Evolutionary conservation across 2,329 filamentous ascomycete species (phyloP), one percentile per base, ranked within the genome.

Genomic region (Didymella arachidicola): DNA sequence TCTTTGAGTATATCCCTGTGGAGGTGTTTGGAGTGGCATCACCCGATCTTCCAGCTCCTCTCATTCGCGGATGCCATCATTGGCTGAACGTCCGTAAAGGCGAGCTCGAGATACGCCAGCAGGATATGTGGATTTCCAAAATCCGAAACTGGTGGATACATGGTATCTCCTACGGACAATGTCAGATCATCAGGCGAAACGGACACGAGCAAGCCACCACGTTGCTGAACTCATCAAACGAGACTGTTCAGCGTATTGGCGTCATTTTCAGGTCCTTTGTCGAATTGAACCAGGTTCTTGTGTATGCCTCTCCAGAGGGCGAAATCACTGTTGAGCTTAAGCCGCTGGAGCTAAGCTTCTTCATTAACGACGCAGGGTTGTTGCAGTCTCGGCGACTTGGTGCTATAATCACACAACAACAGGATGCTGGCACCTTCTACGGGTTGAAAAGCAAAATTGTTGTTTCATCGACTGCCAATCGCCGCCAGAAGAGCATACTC

Each of bases 401-500:
- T 0, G 77, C 82, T 0, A 79, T 84, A 41, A 77, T 91, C 1
- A 85, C 88, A 50, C 49, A 60, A 7, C 36, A 84, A 8, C 89
- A 91, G 65, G 83, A 89, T 49, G 74, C 82, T 0, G 88, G 87
- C 0, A 86, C 85, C 0, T 80, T 84, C 64, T 83, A 89, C 57
- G 88, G 88, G 0, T 75, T 90, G 0, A 57, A 74, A 2, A 87
- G 83, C 68, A 89, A 84, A 68, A 72, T 89, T 3, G 81, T 90
- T 0, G 71, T 89, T 14, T 78, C 81, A 0, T 81, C 83, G n/a
- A 51, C 67, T 27, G 49, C 49, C 38, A 58, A 58, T 41, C 64
- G 53, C 0, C 57, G 66, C 0, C 76, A 79, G 4, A 81, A 82
- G 8, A 86, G 80, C 29, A 74, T 89, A 7, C 75, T 58, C 4